These are phyloP conservation scores for Austropuccinia psidii DNA, from an alignment of 1,284 basidiomycete species.

Conservation along the genomic window DNA sequence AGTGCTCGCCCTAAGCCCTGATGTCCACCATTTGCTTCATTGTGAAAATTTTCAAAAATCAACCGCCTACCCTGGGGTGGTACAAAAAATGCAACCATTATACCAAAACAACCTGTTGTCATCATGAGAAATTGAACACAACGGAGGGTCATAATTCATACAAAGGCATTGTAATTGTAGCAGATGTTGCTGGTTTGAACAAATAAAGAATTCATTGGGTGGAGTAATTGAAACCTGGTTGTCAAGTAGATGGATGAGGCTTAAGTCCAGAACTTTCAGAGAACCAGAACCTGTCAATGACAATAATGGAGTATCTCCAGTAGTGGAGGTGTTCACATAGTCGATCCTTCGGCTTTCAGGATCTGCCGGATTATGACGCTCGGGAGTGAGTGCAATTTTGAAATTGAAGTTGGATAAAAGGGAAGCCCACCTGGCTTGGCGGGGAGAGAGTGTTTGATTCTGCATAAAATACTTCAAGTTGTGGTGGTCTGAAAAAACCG, in stretches of 20 bases:
- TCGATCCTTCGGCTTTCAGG: not conserved
- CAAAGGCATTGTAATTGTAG: too few relatives aligned
- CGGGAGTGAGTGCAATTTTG: not conserved
- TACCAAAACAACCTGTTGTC: too few relatives aligned
- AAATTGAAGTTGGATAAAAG: not conserved
- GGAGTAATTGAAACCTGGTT: too few relatives aligned
- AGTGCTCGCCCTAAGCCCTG: not conserved
- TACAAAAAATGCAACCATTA: too few relatives aligned
- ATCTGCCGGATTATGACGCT: not conserved
- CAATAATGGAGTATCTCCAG: not conserved
- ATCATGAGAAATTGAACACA: too few relatives aligned
- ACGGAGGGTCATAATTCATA: too few relatives aligned
- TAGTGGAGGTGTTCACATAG: not conserved
- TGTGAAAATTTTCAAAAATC: not conserved
- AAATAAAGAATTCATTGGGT: too few relatives aligned
- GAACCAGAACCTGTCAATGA: too few relatives aligned
- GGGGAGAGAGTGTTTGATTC: not conserved
- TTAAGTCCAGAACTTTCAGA: too few relatives aligned
- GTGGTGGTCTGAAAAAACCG: conserved; percentile 1
- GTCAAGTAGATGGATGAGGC: too few relatives aligned
- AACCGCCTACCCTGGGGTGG: too few relatives aligned
- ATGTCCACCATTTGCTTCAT: not conserved
- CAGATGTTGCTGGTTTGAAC: too few relatives aligned
- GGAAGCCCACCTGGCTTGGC: not conserved
- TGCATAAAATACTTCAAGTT: conserved; percentile 6